Conservation (phyloP, 2,329 filamentous ascomycete genomes). For the Phaeomoniella chlamydospora region DNA sequence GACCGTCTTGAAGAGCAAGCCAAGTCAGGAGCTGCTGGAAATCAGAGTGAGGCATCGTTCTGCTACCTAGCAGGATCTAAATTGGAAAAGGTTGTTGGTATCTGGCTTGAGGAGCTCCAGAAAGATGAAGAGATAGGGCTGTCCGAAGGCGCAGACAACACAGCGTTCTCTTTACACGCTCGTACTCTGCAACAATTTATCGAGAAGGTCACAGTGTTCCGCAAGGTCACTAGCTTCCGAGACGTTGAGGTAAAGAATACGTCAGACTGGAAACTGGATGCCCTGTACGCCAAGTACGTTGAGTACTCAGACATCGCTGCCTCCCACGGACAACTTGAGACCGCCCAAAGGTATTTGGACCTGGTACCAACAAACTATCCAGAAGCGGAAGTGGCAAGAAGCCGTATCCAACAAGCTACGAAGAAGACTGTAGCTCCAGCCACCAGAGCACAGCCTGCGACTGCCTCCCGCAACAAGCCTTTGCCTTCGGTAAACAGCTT, state of each 20-base stretch:
- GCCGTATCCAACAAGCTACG: slow-evolving; percentile 72
- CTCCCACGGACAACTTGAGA: slow-evolving; percentile 69
- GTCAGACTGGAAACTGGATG: slow-evolving; percentile 75
- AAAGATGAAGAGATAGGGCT: slow-evolving; percentile 67
- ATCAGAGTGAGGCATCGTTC: slow-evolving; percentile 82
- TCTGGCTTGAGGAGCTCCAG: slow-evolving; percentile 82
- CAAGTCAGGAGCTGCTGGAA: slow-evolving; percentile 35
- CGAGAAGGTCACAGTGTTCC: slow-evolving; percentile 96
- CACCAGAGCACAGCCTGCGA: slow-evolving; percentile 8
- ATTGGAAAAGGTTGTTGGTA: slow-evolving; percentile 88
- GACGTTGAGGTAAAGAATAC: slow-evolving; percentile 53
- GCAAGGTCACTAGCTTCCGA: slow-evolving; percentile 80
- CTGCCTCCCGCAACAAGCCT: neutral
- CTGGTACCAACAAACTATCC: slow-evolving; percentile 73
- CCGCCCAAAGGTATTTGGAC: slow-evolving; percentile 83
- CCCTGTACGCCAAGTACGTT: slow-evolving; percentile 85
- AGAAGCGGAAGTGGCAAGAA: slow-evolving; percentile 73
- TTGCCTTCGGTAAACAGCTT: slow-evolving; percentile 2
- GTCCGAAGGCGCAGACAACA: slow-evolving; percentile 55
- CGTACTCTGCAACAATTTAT: slow-evolving; percentile 82
- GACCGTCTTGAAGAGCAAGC: slow-evolving; percentile 69
- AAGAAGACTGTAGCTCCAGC: slow-evolving; percentile 34
- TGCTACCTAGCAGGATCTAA: slow-evolving; percentile 94
- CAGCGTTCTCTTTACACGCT: slow-evolving; percentile 83
- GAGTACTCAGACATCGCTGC: slow-evolving; percentile 95